A percentile compares a stretch with the other conserved stretches of the same genome.
phyloP scores from a whole-genome alignment of 2,329 filamentous ascomycete species.

The Plenodomus lindquistii region DNA sequence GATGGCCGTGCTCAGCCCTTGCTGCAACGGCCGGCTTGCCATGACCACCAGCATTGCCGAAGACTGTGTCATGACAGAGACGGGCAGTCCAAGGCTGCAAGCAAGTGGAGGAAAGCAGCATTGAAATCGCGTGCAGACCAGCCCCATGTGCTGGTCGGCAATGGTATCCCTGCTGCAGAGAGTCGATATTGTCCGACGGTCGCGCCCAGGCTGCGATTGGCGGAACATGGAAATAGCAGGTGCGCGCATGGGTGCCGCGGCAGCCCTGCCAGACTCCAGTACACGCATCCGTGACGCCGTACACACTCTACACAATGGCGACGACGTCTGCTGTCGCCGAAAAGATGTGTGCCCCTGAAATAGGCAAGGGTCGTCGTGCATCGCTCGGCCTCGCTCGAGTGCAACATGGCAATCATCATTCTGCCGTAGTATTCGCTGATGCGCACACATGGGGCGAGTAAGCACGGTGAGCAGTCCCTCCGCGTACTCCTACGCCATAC shows the following conservation, averaged over 20 bases:
- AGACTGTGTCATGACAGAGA: slow-evolving; percentile 22
- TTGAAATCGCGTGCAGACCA: slow-evolving; percentile 6
- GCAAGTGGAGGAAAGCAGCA: slow-evolving; percentile 4
- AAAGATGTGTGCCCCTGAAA: slow-evolving; percentile 10
- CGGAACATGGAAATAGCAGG: slow-evolving; percentile 19
- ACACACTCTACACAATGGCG: slow-evolving; percentile 10
- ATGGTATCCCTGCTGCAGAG: slow-evolving; percentile 21
- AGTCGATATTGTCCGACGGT: slow-evolving; percentile 11
- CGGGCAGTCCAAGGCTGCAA: slow-evolving; percentile 6
- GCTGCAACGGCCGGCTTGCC: slow-evolving; percentile 35
- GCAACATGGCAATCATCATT: slow-evolving; percentile 8
- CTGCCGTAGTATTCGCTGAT: slow-evolving; percentile 27
- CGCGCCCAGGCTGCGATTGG: slow-evolving; percentile 17
- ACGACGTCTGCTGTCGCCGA: slow-evolving; percentile 12
- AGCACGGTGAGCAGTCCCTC: slow-evolving; percentile 41
- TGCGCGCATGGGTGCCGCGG: slow-evolving; percentile 17
- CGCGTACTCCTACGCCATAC: no score
- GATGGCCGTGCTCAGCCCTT: slow-evolving; percentile 36
- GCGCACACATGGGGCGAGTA: slow-evolving; percentile 30
- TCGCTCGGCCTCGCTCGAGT: slow-evolving; percentile 11
- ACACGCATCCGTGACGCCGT: neutral
- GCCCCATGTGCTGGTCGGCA: slow-evolving; percentile 5
- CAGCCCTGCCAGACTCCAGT: slow-evolving; percentile 13
- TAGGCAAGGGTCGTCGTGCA: slow-evolving; percentile 7
- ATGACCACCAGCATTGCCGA: slow-evolving; percentile 21